Evolutionary conservation across 169 alveolate species (phyloP), one percentile per base, ranked within the genome.

Genomic region (Eimeria falciformis): DNA sequence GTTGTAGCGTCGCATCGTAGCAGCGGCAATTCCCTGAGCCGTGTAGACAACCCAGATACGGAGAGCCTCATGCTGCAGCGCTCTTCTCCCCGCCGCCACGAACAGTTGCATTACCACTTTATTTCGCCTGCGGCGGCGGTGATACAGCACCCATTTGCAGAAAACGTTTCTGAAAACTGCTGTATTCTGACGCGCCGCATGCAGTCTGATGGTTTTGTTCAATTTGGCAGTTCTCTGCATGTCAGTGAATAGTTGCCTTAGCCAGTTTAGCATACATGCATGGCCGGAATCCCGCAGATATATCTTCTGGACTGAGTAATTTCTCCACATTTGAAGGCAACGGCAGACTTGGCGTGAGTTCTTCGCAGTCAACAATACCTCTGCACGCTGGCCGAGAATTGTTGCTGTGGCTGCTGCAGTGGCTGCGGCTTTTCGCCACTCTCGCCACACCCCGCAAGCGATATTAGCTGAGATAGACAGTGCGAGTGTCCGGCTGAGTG

Each of bases 51-150:
- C 77, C 89, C 89, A 81, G 21, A 65, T 65, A 25, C 21, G 17
- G 25, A 81, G 29, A 1, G 75, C 5, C 55, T 81, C 43, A 33
- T 55, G 89, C 47, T n/a, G 37, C 11, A 27, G 33, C 6, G 45
- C 2, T 6, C 73, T 50, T 17, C 25, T 55, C 33, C 56, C 56
- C 1, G 45, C 89, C 0, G 33, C 75, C 55, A 56, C 27, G 33
- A 81, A 25, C 77, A 81, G 37, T 23, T 27, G 43, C 1, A 75
- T 23, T 18, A 53, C 89, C 43, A 75, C 77, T 0, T 27, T 55
- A 55, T 81, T 43, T 12, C 75, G 75, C 58, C 29, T 81, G 40
- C 73, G 75, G 55, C 75, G 89, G 47, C 75, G 89, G 53, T 27
- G 47, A 53, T 81, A 25, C 56, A 33, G 11, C 55, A 53, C 25